Conservation (phyloP, 805 yeast species). For the Geotrichum ghanense region DNA sequence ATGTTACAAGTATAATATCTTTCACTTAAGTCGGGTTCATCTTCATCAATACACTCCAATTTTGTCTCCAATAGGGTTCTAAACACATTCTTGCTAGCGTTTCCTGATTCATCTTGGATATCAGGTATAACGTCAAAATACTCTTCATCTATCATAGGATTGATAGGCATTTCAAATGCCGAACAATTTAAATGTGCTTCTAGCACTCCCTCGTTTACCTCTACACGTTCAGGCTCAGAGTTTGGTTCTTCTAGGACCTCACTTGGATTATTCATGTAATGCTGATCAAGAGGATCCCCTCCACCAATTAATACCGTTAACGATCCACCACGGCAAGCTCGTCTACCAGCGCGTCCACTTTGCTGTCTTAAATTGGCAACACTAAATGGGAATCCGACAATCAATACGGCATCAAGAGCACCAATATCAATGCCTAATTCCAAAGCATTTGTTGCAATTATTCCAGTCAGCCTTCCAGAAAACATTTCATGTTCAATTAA, state of each 20-base stretch:
- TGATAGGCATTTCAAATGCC: constrained; percentile 71
- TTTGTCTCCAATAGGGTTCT: constrained; percentile 14
- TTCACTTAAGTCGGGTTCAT: constrained; percentile 19
- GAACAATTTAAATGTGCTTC: constrained; percentile 92
- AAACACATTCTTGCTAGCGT: constrained; percentile 6
- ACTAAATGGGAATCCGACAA: constrained; percentile 88
- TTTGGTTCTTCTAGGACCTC: constrained; percentile 38
- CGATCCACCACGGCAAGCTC: constrained; percentile 55
- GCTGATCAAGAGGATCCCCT: constrained; percentile 71
- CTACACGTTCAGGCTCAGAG: constrained; percentile 49
- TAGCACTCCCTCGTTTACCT: constrained; percentile 49
- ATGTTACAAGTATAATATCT: constrained; percentile 39
- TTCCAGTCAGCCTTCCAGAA: constrained; percentile 70
- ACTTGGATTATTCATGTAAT: constrained; percentile 61
- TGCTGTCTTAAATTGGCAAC: constrained; percentile 87
- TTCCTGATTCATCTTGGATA: constrained; percentile 21
- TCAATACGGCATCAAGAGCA: constrained; percentile 77
- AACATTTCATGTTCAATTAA: constrained; percentile 86
- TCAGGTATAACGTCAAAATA: constrained; percentile 34
- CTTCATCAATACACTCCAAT: constrained; percentile 30
- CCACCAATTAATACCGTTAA: constrained; percentile 78
- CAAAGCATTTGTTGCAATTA: constrained; percentile 88
- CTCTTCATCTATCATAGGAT: constrained; percentile 37
- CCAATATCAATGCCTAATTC: constrained; percentile 96
- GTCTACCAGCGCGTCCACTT: constrained; percentile 94